Conservation (phyloP, 2,329 filamentous ascomycete genomes). For the Hortaea werneckii region DNA sequence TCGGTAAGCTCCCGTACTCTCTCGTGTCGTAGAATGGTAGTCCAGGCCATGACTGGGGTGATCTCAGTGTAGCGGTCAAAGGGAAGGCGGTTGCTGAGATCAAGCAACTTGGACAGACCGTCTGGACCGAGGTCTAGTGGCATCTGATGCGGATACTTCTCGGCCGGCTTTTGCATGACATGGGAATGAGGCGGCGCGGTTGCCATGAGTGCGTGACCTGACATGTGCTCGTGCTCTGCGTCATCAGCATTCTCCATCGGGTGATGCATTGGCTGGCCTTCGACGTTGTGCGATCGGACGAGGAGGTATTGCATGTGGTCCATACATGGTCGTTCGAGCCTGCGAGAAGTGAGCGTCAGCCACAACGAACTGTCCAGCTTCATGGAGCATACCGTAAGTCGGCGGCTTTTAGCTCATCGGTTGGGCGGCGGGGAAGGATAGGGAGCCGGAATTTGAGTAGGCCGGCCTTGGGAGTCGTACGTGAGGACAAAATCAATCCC, state of each 20-base stretch:
- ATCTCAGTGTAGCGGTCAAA: slow-evolving; percentile 67
- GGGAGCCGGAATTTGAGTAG: slow-evolving; percentile 34
- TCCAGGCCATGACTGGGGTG: slow-evolving; percentile 91
- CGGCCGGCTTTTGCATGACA: slow-evolving; percentile 44
- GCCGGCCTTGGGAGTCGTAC: slow-evolving; percentile 48
- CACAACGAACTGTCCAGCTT: slow-evolving; percentile 10
- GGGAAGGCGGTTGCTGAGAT: slow-evolving; percentile 72
- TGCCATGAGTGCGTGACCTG: slow-evolving; percentile 85
- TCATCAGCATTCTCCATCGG: slow-evolving; percentile 35
- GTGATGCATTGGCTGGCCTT: slow-evolving; percentile 26
- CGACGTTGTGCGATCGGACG: slow-evolving; percentile 42
- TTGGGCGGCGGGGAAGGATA: slow-evolving; percentile 55
- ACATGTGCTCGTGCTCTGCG: slow-evolving; percentile 52
- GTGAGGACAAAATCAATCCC: slow-evolving; percentile 86
- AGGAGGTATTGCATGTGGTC: slow-evolving; percentile 75
- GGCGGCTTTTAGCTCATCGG: slow-evolving; percentile 7
- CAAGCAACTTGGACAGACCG: slow-evolving; percentile 70
- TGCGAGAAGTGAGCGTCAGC: slow-evolving; percentile 17
- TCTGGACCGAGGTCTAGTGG: slow-evolving; percentile 62
- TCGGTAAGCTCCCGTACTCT: slow-evolving; percentile 54
- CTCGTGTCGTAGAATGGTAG: slow-evolving; percentile 64
- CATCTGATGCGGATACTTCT: slow-evolving; percentile 57
- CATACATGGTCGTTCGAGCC: slow-evolving; percentile 91
- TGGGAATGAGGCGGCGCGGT: slow-evolving; percentile 68
- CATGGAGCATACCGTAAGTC: slow-evolving; percentile 7